Evolutionary conservation across 2,329 filamentous ascomycete genomes (phyloP), one percentile per base, ranked within the genome.

Genomic region (Trichoderma sp.): DNA sequence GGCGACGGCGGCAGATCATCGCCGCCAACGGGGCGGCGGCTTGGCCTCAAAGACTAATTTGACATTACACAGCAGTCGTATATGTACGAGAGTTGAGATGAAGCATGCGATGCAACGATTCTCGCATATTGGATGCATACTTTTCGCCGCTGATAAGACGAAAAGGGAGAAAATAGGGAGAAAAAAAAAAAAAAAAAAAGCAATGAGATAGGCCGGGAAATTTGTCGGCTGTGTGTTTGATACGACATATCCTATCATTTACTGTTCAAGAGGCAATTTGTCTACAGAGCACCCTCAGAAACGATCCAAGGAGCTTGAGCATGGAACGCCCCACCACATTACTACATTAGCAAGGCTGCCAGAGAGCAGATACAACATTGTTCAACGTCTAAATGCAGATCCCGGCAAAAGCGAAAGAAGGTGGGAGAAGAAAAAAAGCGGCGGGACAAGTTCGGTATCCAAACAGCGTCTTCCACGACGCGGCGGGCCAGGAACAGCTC

Each of bases 1-100:
- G 67, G 46, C 51, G 60, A 37, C 54, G 46, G 54, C 68, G 68
- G 68, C 52, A 69, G 68, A 69, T 69, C 68, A 51, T 60, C 54
- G 54, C 56, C 18, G 39, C 61, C 52, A 63, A 56, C 64, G 68
- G 61, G 37, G 21, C 54, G 37, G 21, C 54, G 39, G 39, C 39
- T 43, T 32, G 54, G 61, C 32, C 59, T 56, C 46, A 65, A 51
- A 26, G 34, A 32, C 32, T 56, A 30, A n/a, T 30, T 43, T 49
- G 24, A 30, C 59, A 51, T 64, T 51, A 39, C 61, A 66, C 61
- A 28, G 56, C 61, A 56, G 61, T 56, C 61, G 61, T 66, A 58
- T 49, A 66, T 66, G 61, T 56, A 24, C 26, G 34, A 30, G 49
- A 64, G 60, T 7, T 34, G 49, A 64, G 51, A 26, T 55, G 56